Conservation (phyloP, 148 eudicot species). For the Nyssa sinensis region DNA sequence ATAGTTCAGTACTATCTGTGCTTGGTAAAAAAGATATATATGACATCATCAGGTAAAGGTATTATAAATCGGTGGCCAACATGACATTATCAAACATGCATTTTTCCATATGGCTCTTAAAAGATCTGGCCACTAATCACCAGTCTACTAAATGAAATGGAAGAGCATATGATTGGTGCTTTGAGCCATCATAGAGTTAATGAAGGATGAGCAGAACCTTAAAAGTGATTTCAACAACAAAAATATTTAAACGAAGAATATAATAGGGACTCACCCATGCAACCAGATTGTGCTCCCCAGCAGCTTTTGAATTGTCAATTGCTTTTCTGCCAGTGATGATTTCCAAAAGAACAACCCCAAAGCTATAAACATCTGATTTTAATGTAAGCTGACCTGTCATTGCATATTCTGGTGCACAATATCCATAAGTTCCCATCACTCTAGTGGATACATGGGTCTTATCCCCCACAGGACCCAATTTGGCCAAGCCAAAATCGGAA, state of each 20-base stretch:
- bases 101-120: background rate
- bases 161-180: background rate
- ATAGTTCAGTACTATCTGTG: no score
- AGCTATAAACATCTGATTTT: constrained; percentile 69
- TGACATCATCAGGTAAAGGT: background rate
- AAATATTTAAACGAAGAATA: background rate
- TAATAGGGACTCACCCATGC: constrained; percentile 39
- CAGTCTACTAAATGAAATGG: background rate
- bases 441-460: constrained; percentile 63
- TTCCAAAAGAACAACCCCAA: constrained; percentile 65
- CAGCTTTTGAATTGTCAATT: constrained; percentile 45
- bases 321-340: constrained; percentile 61
- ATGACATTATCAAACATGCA: background rate
- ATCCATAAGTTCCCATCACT: constrained; percentile 70
- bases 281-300: constrained; percentile 55
- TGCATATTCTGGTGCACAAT: constrained; percentile 66
- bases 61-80: background rate
- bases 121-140: background rate
- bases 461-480: constrained; percentile 61
- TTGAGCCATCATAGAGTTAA: background rate
- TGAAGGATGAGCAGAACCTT: background rate
- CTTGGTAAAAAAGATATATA: background rate
- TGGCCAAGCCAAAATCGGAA: constrained; percentile 67
- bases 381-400: constrained; percentile 65
- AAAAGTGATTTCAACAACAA: background rate